Evolutionary conservation across 148 eudicot genomes (phyloP), one percentile per base, ranked within the genome.

Genomic region (Gaultheria prostrata): DNA sequence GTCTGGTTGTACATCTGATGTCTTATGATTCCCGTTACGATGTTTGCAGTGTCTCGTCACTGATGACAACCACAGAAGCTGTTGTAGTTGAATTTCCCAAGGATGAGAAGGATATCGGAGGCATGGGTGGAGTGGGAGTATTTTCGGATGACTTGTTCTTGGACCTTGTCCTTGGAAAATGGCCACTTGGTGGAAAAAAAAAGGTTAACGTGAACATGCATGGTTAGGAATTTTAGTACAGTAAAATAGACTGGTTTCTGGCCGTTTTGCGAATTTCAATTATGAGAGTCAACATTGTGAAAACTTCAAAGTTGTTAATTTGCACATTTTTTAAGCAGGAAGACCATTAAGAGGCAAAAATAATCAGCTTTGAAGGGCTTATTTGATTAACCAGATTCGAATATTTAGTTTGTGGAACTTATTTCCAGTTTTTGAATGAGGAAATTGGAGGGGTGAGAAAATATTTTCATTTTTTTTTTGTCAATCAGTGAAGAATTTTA

Each of bases 41-140:
- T 65, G 18, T 45, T 28, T 74, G 84, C 54, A 89, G 91, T 69
- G 87, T 87, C 14, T 87, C 91, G 3, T 89, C 91, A 6, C 65
- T 89, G 84, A 80, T 87, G 87, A 89, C 87, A 1, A 89, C 91
- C n/a, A 89, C 91, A 0, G 91, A 87, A 77, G 87, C 89, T 45
- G 65, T 89, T 17, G 82, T 87, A 20, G 89, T 87, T 24, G 91
- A 89, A 81, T 78, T 70, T 46, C 89, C 91, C 80, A 92, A 90
- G 76, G 93, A 90, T 10, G 93, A 90, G 82, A 92, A 88, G 88
- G 92, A 88, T 50, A 82, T 86, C 15, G 82, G 90, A 2, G 61
- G 87, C 33, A 90, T 89, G 92, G 85, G 87, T 17, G 94, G 39
- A 35, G 4, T 35, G 39, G 39, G 92, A 11, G 54, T 76, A 21